phyloP scores from a whole-genome alignment of 192 early-diverging fungal species.

The Coemansia sp. region DNA sequence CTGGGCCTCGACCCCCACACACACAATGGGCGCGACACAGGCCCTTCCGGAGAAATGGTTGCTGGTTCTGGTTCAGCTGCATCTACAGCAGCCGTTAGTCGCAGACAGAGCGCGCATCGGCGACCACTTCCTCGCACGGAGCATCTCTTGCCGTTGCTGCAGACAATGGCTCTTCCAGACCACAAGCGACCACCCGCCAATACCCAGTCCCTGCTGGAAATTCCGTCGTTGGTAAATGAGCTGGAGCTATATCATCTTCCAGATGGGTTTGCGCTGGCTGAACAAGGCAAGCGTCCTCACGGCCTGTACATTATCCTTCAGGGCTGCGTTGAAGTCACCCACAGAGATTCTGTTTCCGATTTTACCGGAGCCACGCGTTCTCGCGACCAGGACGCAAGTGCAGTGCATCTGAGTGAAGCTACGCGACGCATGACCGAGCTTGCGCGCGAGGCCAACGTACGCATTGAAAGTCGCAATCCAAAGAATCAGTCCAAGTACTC shows the following conservation, averaged over 20 bases:
- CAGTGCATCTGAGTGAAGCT: conserved; percentile 22
- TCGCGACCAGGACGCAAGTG: not conserved
- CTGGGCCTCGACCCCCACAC: conserved; percentile 43
- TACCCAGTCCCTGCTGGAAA: conserved; percentile 28
- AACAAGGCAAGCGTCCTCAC: conserved; percentile 78
- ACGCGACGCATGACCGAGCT: conserved; percentile 39
- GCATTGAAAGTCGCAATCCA: conserved; percentile 19
- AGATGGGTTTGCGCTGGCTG: conserved; percentile 69
- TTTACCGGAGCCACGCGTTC: conserved; percentile 25
- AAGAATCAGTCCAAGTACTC: not conserved
- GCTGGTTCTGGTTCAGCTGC: conserved; percentile 8
- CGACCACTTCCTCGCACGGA: conserved; percentile 29
- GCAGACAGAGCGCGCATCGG: conserved; percentile 38
- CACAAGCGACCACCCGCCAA: conserved; percentile 8
- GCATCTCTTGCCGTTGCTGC: conserved; percentile 40
- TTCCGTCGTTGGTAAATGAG: conserved; percentile 59
- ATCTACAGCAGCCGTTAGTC: conserved; percentile 30
- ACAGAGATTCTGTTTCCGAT: conserved; percentile 38
- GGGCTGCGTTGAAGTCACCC: conserved; percentile 71
- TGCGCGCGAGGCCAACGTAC: conserved; percentile 22
- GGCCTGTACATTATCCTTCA: conserved; percentile 95
- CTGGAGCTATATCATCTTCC: conserved; percentile 75
- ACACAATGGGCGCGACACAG: conserved; percentile 24
- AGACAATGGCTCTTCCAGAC: conserved; percentile 23
- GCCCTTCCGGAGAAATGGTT: not conserved